Evolutionary conservation across 257 asterid genomes (phyloP), one percentile per base, ranked within the genome.

Genomic region (Salvia hispanica): DNA sequence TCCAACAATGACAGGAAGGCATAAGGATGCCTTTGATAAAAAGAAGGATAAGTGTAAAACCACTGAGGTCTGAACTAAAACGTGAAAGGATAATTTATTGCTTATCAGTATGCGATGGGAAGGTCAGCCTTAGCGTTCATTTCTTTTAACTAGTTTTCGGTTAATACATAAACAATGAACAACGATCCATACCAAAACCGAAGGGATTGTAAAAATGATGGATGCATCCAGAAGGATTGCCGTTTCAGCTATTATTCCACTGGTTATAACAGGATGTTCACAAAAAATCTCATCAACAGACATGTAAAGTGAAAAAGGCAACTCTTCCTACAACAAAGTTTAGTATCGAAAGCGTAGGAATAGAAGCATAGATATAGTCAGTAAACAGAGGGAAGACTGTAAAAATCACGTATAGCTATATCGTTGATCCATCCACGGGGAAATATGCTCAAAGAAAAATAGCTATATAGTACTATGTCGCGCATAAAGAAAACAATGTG

Each of bases 21-120:
- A 52, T 10, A 3, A 34, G 62, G 44, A n/a, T 33, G 16, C 36
- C 39, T 39, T 58, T 37, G 33, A 14, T 37, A 15, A 3, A 47
- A 9, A 8, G 33, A 25, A 13, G 43, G 43, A 9, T 34, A 68
- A 52, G 57, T 42, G 39, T 34, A 10, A 68, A 34, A 6, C 40
- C 42, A 18, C 13, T 66, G 14, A 66, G 18, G 66, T 60, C 10
- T 55, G 44, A 13, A 54, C 45, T 44, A 64, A 45, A 36, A 62
- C 7, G 39, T 28, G 6, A 58, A n/a, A n/a, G 7, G 55, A 48
- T 40, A 47, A 21, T n/a, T 6, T 52, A 71, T 53, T 13, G 40
- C 10, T 46, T 7, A 34, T 47, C 69, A 61, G 33, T 51, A 50
- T 51, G 31, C 12, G 46, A 46, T 16, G 67, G 47, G 15, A 42